These are phyloP conservation scores for Paracoccidioides brasiliensis DNA, from an alignment of 2,329 filamentous ascomycete genomes.

Conservation along the genomic window DNA sequence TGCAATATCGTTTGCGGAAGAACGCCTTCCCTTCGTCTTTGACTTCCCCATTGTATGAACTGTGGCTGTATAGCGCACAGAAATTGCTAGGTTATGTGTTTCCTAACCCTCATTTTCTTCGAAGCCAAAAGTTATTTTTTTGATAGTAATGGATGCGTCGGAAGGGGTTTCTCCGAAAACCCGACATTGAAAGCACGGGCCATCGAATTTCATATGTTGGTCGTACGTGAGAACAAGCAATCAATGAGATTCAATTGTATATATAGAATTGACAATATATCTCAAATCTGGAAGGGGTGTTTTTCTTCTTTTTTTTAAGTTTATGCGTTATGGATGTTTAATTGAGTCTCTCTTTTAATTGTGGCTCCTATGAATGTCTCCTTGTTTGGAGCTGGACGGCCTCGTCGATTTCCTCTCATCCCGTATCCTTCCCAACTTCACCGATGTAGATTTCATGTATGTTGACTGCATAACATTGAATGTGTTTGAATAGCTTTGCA, in stretches of 20 bases:
- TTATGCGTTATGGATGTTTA: background rate
- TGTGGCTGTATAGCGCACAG: conserved; percentile 8
- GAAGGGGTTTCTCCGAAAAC: background rate
- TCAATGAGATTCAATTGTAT: no score
- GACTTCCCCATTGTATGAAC: conserved; percentile 25
- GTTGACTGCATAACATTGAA: conserved; percentile 1
- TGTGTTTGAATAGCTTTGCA: background rate
- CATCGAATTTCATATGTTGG: background rate
- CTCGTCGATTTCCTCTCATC: background rate
- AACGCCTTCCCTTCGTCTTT: conserved; percentile 21
- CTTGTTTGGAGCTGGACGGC: background rate
- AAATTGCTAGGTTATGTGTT: background rate
- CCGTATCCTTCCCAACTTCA: background rate
- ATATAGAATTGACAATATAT: background rate
- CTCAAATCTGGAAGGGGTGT: background rate
- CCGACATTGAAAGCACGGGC: background rate
- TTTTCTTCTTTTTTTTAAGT: background rate
- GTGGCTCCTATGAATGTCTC: background rate
- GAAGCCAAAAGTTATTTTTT: conserved; percentile 1
- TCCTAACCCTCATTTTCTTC: background rate
- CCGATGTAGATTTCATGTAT: conserved; percentile 27
- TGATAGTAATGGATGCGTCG: conserved; percentile 4
- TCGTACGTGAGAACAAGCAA: no score
- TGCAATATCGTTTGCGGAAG: conserved; percentile 16
- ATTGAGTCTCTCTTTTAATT: background rate